Conservation (phyloP, 2,329 filamentous ascomycete species). For the Lachnellula cervina region DNA sequence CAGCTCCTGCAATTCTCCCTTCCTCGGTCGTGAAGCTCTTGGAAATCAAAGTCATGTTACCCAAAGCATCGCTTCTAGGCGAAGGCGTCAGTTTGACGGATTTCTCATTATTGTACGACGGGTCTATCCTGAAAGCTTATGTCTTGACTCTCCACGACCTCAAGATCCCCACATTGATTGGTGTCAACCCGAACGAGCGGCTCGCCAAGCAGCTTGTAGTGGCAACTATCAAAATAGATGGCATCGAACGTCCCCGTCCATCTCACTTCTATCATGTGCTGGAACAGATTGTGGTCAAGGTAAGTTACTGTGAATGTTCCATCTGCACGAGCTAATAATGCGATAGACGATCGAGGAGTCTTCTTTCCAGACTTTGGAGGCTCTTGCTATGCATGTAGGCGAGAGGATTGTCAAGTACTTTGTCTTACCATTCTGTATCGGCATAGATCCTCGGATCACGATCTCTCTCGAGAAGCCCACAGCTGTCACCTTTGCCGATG, state of each 20-base stretch:
- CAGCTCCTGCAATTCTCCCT: conserved; percentile 31
- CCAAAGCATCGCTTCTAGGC: conserved; percentile 66
- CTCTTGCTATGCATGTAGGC: conserved; percentile 48
- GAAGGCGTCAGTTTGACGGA: conserved; percentile 48
- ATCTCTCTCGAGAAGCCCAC: conserved; percentile 67
- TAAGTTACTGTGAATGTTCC: neutral
- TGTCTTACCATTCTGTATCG: conserved; percentile 16
- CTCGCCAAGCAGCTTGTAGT: conserved; percentile 61
- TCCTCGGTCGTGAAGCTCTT: conserved; percentile 40
- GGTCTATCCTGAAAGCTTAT: conserved; percentile 25
- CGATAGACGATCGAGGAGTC: conserved; percentile 49
- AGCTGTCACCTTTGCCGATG: conserved; percentile 68
- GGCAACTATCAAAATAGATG: conserved; percentile 57
- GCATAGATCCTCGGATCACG: conserved; percentile 36
- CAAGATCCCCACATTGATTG: conserved; percentile 62
- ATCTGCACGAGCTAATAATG: neutral
- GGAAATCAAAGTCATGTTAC: conserved; percentile 51
- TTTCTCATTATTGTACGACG: conserved; percentile 33
- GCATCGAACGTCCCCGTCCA: conserved; percentile 26
- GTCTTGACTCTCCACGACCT: conserved; percentile 46
- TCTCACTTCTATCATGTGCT: conserved; percentile 50
- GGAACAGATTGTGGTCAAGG: conserved; percentile 46
- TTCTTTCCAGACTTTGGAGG: conserved; percentile 59
- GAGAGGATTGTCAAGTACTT: conserved; percentile 43
- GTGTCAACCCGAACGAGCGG: conserved; percentile 69